Conservation (phyloP, 2,329 filamentous ascomycete species). For the Diplodia scrobiculata region DNA sequence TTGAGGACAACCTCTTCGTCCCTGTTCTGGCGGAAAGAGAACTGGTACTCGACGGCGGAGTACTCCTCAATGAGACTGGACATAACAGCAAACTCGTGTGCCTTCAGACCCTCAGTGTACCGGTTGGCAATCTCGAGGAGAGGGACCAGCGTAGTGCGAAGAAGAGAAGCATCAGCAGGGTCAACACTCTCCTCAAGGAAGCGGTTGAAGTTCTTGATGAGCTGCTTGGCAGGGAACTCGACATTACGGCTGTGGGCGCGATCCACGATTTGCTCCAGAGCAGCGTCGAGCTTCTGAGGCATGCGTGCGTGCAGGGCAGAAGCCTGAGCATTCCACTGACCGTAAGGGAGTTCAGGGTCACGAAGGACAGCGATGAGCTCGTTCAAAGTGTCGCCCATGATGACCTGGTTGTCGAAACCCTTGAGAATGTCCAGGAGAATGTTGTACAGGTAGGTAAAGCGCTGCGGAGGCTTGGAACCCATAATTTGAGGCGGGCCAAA, state of each 20-base stretch:
- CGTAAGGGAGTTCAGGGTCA: constrained; percentile 86
- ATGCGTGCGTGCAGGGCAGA: constrained; percentile 96
- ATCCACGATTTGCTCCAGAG: constrained; percentile 82
- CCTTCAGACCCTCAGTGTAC: constrained; percentile 86
- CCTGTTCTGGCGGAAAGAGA: constrained; percentile 79
- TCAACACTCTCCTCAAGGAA: constrained; percentile 87
- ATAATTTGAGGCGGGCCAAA: constrained; percentile 84
- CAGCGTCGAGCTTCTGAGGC: constrained; percentile 86
- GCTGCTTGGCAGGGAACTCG: constrained; percentile 89
- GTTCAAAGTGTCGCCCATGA: constrained; percentile 85
- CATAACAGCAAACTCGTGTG: constrained; percentile 83
- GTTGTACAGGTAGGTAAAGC: constrained; percentile 73
- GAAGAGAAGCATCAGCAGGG: constrained; percentile 69
- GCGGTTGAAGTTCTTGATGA: constrained; percentile 79
- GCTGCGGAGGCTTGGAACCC: constrained; percentile 88
- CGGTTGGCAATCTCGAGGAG: constrained; percentile 74
- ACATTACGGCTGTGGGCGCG: constrained; percentile 72
- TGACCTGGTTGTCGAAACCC: constrained; percentile 95
- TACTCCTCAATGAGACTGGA: constrained; percentile 78
- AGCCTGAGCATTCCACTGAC: constrained; percentile 94
- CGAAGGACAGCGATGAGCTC: constrained; percentile 89
- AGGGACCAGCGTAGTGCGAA: constrained; percentile 73
- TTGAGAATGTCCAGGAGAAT: constrained; percentile 84
- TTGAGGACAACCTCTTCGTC: constrained; percentile 93
- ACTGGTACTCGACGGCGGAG: constrained; percentile 79